phyloP scores from a whole-genome alignment of 495 filamentous ascomycete genomes.

The Podospora fimiseda region DNA sequence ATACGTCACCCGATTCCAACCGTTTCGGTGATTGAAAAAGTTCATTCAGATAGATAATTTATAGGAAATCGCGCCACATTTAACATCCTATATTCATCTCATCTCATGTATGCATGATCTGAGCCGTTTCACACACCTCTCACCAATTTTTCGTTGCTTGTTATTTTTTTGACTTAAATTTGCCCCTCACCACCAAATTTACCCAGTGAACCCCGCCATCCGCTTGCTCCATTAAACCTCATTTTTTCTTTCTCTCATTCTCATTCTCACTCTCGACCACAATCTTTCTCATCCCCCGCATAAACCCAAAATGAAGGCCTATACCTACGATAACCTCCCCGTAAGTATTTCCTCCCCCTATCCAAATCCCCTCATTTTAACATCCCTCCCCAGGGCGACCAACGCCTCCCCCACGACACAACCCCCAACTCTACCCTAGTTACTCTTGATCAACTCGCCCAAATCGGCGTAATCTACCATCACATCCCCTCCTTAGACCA shows the following conservation, averaged over 20 bases:
- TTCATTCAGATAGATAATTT: background rate
- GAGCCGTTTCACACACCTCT: too few relatives aligned
- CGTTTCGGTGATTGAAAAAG: background rate
- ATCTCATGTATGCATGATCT: background rate
- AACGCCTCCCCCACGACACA: constrained; percentile 84
- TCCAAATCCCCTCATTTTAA: background rate
- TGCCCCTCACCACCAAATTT: background rate
- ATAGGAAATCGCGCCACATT: background rate
- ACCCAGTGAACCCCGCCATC: background rate
- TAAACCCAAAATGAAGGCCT: constrained; percentile 60
- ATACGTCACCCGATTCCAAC: background rate
- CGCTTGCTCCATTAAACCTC: too few relatives aligned
- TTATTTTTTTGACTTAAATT: background rate
- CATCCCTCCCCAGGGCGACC: constrained; percentile 62
- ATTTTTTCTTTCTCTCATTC: background rate
- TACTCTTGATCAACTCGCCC: constrained; percentile 52
- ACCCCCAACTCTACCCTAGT: constrained; percentile 50
- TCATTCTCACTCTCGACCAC: background rate
- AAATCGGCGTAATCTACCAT: constrained; percentile 74
- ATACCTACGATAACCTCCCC: constrained; percentile 72
- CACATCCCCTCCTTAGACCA: constrained; percentile 54
- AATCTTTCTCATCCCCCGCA: background rate
- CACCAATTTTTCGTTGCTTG: background rate
- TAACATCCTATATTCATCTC: background rate
- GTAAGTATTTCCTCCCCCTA: constrained; percentile 42